phyloP scores from a whole-genome alignment of 768 basidiomycete species.

The Pseudohyphozyma bogoriensis region DNA sequence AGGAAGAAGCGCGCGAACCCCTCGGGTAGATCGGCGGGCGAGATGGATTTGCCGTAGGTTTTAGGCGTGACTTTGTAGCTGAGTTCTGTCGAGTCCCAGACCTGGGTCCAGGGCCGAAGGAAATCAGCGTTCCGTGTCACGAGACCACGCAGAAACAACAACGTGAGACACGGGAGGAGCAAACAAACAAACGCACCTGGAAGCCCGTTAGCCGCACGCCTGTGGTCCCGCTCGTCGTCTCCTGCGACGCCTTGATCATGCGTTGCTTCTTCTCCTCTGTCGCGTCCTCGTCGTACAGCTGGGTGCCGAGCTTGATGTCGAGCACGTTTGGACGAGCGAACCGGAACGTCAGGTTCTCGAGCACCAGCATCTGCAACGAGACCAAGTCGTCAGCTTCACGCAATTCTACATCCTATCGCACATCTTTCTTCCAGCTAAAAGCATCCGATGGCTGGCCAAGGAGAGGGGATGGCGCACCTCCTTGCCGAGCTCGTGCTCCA shows the following conservation, averaged over 20 bases:
- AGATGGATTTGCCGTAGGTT: conserved; percentile 67
- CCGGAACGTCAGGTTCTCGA: conserved; percentile 67
- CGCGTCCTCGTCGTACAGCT: conserved; percentile 59
- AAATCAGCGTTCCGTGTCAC: no score
- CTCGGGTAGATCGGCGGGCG: conserved; percentile 56
- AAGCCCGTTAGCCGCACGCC: conserved; percentile 82
- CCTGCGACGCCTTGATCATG: conserved; percentile 60
- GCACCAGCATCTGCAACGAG: conserved; percentile 26
- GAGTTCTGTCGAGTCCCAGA: conserved; percentile 54
- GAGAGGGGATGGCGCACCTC: neutral
- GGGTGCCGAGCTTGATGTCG: conserved; percentile 86
- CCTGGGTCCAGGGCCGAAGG: conserved; percentile 49
- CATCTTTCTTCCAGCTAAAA: neutral
- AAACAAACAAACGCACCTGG: conserved; percentile 49
- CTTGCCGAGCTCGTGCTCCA: neutral
- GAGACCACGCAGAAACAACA: neutral
- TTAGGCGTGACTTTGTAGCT: conserved; percentile 58
- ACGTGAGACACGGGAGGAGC: neutral
- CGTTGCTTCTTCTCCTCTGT: conserved; percentile 62
- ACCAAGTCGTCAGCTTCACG: neutral
- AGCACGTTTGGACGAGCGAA: conserved; percentile 77
- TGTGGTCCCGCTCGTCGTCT: conserved; percentile 62
- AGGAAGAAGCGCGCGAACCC: conserved; percentile 67
- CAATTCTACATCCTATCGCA: neutral
- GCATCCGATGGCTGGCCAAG: no score